These are phyloP conservation scores for Colletotrichum sp. DNA, from an alignment of 2,329 filamentous ascomycete species.

Conservation along the genomic window DNA sequence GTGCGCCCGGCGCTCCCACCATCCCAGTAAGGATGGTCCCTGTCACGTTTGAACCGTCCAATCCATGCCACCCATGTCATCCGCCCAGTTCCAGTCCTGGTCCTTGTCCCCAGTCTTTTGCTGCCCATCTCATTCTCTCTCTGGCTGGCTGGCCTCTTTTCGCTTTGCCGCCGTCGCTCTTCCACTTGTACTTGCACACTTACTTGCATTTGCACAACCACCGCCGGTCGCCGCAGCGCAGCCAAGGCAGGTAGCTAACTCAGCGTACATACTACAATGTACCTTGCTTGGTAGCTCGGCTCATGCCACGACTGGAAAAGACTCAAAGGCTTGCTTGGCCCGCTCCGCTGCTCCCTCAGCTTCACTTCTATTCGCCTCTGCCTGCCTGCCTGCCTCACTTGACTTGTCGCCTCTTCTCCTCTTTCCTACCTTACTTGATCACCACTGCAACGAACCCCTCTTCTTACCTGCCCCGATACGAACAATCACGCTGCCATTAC, in stretches of 20 bases:
- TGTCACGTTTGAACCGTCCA: slow-evolving; percentile 16
- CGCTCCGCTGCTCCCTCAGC: not conserved
- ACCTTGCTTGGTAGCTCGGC: not conserved
- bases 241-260: not conserved
- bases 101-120: slow-evolving; percentile 17
- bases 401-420: not conserved
- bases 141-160: slow-evolving; percentile 1
- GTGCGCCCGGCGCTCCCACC: not conserved
- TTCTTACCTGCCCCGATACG: not conserved
- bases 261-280: not conserved
- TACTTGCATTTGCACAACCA: not conserved
- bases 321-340: slow-evolving; percentile 4
- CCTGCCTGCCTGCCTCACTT: not conserved
- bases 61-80: slow-evolving; percentile 18
- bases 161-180: slow-evolving; percentile 9
- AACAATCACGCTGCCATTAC: not conserved
- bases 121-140: not conserved
- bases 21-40: not conserved
- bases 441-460: not conserved
- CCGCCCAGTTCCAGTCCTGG: slow-evolving; percentile 10
- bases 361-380: not conserved
- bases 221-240: not conserved
- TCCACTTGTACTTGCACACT: not conserved
- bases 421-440: not conserved
- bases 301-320: slow-evolving; percentile 14